Evolutionary conservation across 192 early-diverging fungal genomes (phyloP).

Genomic region (Phycomyces nitens): DNA sequence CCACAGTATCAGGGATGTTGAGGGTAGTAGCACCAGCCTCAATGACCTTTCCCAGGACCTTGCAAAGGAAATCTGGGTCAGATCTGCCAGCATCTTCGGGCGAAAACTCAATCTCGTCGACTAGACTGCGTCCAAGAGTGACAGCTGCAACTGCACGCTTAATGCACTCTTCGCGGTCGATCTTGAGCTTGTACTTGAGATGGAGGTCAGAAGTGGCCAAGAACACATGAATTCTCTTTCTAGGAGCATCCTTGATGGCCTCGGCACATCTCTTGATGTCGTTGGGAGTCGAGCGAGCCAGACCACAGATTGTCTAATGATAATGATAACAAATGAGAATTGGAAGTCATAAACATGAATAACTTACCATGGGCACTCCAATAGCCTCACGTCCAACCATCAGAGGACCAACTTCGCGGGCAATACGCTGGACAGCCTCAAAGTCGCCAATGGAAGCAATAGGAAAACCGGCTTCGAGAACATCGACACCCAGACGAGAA

Average conservation of each 20-base stretch:
- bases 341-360: background rate
- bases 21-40: conserved; percentile 90
- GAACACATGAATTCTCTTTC: conserved; percentile 90
- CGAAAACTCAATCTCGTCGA: conserved; percentile 90
- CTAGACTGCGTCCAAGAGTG: conserved; percentile 70
- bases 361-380: conserved; percentile 76
- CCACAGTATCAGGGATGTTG: conserved; percentile 98
- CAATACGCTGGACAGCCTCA: conserved; percentile 91
- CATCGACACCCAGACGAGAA: conserved; percentile 90
- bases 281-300: conserved; percentile 78
- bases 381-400: conserved; percentile 75
- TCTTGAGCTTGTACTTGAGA: conserved; percentile 90
- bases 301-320: conserved; percentile 73
- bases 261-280: conserved; percentile 91
- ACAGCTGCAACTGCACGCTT: conserved; percentile 78
- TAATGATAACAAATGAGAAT: background rate
- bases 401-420: conserved; percentile 84
- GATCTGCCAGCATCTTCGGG: conserved; percentile 92
- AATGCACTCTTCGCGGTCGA: conserved; percentile 82
- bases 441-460: conserved; percentile 93
- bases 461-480: conserved; percentile 95
- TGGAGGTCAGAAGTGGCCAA: conserved; percentile 97
- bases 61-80: conserved; percentile 85
- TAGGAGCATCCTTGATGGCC: conserved; percentile 82
- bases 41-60: conserved; percentile 78